Evolutionary conservation across 1,139 yeast genomes (phyloP), one percentile per base, ranked within the genome.

Genomic region (Maudiozyma humilis): DNA sequence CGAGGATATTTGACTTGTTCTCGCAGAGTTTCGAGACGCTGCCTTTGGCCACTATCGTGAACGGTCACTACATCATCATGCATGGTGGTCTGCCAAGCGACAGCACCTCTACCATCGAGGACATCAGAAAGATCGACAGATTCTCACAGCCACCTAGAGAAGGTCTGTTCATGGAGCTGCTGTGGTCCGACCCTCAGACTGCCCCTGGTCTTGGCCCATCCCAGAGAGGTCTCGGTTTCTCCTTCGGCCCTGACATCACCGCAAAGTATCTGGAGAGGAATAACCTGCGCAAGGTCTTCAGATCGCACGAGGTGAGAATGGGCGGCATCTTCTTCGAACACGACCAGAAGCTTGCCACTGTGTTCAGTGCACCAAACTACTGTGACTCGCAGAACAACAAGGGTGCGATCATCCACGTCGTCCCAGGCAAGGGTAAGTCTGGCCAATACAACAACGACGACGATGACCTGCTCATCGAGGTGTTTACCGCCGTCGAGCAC

Each of bases 171-270:
- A 91, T 89, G 96, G 98, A 91, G 60, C 73, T 93, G 62, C 71
- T 91, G 48, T 91, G 99, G 99, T 86, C 97, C 0, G 99, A 91
- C 63, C 99, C 99, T 1, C 96, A 88, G 63, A 70, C 72, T 0
- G 71, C 66, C 10, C 68, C 75, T 15, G 98, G 98, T 13, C 74
- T 95, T 41, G 78, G 88, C 1, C 87, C 94, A 3, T 84, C 95
- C 19, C 88, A 88, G 66, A 77, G 99, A 62, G 99, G 99, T 34
- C 80, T 89, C 44, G 97, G 98, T 23, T 77, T 86, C 65, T 95
- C 91, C 62, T 91, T 91, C 64, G 99, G 99, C 0, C 96, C 97
- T 6, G 98, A 91, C 62, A 77, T 91, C 48, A 91, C 98, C 6
- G 79, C 78, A 46, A 63, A 74, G 38, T 91, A 89, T 71, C 79